phyloP scores from a whole-genome alignment of 345 rosid genomes.

The Melastoma malabathricum region DNA sequence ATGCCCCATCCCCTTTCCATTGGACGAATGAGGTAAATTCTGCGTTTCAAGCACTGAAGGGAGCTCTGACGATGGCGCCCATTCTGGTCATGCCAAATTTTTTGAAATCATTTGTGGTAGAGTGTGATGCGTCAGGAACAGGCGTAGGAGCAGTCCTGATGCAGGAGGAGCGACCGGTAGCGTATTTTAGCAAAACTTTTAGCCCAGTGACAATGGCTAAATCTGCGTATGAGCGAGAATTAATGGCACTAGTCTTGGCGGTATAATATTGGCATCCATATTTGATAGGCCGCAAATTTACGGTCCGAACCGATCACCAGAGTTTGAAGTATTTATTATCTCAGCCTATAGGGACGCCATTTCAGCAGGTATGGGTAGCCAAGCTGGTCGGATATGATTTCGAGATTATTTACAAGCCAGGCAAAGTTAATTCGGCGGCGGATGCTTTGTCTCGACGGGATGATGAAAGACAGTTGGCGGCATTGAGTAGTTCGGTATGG shows the following conservation, averaged over 20 bases:
- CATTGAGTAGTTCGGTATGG: too few species aligned
- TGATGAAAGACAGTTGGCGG: neutral
- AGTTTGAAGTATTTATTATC: neutral
- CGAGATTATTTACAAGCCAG: neutral
- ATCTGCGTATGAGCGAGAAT: conserved; percentile 1
- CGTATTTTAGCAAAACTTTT: neutral
- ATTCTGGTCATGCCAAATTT: neutral
- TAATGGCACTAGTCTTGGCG: neutral
- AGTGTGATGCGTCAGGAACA: neutral
- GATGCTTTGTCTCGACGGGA: neutral
- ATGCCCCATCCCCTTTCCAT: neutral
- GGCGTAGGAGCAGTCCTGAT: neutral
- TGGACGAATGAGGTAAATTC: neutral
- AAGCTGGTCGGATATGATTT: neutral
- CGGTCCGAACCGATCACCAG: neutral
- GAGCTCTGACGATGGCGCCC: neutral
- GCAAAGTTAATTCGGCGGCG: neutral
- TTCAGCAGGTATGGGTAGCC: neutral
- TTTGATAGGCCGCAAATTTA: neutral
- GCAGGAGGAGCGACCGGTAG: neutral
- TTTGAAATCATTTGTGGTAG: neutral
- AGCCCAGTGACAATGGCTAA: neutral
- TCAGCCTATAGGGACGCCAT: neutral
- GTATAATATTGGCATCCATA: neutral
- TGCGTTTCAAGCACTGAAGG: neutral